Evolutionary conservation across 345 rosid genomes (phyloP), one percentile per base, ranked within the genome.

Genomic region (Linum tenue): DNA sequence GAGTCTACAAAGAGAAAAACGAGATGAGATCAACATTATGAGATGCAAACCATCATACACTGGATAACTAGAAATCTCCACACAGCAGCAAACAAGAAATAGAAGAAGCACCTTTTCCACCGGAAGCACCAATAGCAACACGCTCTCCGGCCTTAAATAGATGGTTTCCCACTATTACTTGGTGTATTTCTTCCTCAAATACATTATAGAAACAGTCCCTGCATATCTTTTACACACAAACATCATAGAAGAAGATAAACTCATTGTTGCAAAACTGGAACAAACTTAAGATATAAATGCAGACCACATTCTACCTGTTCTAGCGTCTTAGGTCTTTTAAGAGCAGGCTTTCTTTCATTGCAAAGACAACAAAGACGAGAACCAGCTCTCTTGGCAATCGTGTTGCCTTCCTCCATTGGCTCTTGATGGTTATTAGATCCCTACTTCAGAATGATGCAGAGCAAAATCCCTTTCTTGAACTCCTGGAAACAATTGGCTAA

Each of bases 111-210:
- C 97, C 95, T 90, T 94, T 94, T 57, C 99, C 99, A 53, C 96
- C 96, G 2, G 99, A 94, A 5, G 95, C 97, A 59, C 97, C 96
- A 5, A 94, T 84, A 16, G 84, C 99, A 65, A 94, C 75, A 2
- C 97, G 86, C 41, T 94, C 91, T 56, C 92, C 91, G 3, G 88
- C 81, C 69, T 83, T 94, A 68, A 94, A 86, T 37, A 94, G 70
- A 63, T 70, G 80, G 68, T 86, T 85, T n/a, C 66, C 70, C 3
- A 86, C 79, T 56, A 90, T 90, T 4, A 84, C 90, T 58, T 76
- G 85, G 65, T 88, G 95, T 65, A 90, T 90, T 75, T 94, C 96
- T 76, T 86, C 88, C 76, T 88, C 97, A 16, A 90, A 92, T 36
- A 84, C 92, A 55, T 81, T 76, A 66, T 81, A 94, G 72, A 90